Conservation (phyloP, 257 asterid species). For the Ocimum tenuiflorum region DNA sequence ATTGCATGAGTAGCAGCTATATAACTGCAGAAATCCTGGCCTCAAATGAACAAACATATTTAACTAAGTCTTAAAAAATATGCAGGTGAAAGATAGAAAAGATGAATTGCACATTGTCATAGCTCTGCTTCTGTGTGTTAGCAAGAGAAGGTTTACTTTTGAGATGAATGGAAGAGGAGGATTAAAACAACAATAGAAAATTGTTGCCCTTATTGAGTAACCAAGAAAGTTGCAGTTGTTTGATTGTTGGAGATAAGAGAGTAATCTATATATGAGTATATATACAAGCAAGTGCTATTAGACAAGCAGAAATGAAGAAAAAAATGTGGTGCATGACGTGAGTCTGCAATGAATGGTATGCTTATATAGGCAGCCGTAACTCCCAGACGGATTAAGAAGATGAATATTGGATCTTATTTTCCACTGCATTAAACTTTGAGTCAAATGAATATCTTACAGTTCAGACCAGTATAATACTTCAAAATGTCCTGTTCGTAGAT, state of each 20-base stretch:
- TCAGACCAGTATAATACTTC: neutral
- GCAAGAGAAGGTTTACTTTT: no score
- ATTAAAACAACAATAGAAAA: no score
- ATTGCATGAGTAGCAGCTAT: constrained; percentile 38
- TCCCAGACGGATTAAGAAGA: no score
- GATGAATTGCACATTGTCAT: no score
- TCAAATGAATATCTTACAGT: neutral
- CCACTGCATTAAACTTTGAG: constrained; percentile 21
- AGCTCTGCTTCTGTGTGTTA: no score
- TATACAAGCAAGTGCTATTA: constrained; percentile 14
- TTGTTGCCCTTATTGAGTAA: constrained; percentile 26
- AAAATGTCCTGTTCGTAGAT: no score
- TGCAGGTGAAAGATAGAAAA: no score
- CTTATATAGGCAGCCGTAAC: neutral
- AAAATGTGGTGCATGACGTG: neutral
- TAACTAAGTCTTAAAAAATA: no score
- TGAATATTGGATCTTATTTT: constrained; percentile 15
- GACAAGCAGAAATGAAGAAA: neutral
- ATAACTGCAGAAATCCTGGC: constrained; percentile 26
- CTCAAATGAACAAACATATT: neutral
- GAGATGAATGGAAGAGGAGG: no score
- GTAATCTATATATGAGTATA: constrained; percentile 28
- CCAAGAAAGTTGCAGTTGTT: constrained; percentile 31
- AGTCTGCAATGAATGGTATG: neutral
- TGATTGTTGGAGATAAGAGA: constrained; percentile 27